Conservation (phyloP, 768 basidiomycete species). For the Cystofilobasidium macerans region DNA sequence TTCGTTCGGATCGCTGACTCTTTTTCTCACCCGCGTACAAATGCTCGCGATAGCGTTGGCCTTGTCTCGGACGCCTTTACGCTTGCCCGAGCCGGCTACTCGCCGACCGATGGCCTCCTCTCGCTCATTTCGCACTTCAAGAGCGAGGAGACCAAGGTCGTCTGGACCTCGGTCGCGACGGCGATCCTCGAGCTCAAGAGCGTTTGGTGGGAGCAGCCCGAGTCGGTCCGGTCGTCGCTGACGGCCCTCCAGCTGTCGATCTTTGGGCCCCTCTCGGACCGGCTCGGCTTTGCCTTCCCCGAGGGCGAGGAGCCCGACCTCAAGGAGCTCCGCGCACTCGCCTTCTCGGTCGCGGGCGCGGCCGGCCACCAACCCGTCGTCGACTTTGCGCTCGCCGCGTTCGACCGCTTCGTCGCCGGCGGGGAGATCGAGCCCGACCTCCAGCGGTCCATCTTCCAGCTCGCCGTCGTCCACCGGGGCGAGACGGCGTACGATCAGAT, state of each 20-base stretch:
- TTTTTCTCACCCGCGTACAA: no score
- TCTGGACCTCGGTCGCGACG: slow-evolving; percentile 43
- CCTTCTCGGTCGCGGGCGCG: slow-evolving; percentile 43
- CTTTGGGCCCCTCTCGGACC: slow-evolving; percentile 61
- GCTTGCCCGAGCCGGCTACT: slow-evolving; percentile 68
- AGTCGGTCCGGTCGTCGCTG: slow-evolving; percentile 46
- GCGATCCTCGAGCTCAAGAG: slow-evolving; percentile 47
- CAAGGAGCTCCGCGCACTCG: slow-evolving; percentile 61
- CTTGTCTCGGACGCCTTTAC: slow-evolving; percentile 72
- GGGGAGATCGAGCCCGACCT: slow-evolving; percentile 75
- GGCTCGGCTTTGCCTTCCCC: slow-evolving; percentile 65
- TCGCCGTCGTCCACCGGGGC: slow-evolving; percentile 60
- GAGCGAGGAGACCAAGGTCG: slow-evolving; percentile 46
- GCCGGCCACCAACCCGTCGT: slow-evolving; percentile 45
- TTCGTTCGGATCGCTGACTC: not conserved
- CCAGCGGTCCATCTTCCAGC: slow-evolving; percentile 43
- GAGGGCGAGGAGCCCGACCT: slow-evolving; percentile 56
- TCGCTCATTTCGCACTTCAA: slow-evolving; percentile 58
- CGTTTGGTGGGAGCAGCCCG: slow-evolving; percentile 73
- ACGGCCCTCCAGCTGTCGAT: slow-evolving; percentile 37
- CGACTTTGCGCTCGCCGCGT: slow-evolving; percentile 58
- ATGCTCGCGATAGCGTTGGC: no score
- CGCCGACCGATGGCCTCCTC: slow-evolving; percentile 63
- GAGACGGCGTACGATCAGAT: slow-evolving; percentile 61
- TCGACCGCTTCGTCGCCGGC: slow-evolving; percentile 47